Base-by-base conservation (phyloP, 495 filamentous ascomycete species). In the Neurospora sp. region DNA sequence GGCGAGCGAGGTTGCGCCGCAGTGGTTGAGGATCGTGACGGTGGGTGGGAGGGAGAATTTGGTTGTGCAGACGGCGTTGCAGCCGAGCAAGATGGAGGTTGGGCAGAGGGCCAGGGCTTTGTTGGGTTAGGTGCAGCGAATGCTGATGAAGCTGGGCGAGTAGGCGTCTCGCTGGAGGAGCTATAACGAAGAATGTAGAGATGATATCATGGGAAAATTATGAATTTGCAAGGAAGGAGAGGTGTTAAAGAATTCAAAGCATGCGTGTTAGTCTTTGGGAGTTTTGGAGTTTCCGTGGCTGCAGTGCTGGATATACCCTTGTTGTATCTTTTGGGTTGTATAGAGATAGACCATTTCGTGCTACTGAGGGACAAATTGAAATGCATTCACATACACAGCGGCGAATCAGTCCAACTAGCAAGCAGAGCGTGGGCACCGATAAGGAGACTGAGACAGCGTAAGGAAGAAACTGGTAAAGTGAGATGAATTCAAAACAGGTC, bases 1-100 rank as follows among this genome's bases (percentile, higher is more conserved):
- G 73, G 87, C 81, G 18, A 69, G 39, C 1, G 90, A 92, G 81
- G 84, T 92, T 35, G 85, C 86, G 59, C 89, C 91, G 0, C 85
- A 87, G 72, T 92, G 90, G 89, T 74, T 91, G 44, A 77, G 82
- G 40, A 75, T 91, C 1, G 82, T 91, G 44, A 83, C 82, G 71
- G 78, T 90, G 59, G 87, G 85, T 0, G 86, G 82, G 42, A 77
- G 86, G 70, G 84, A 87, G 75, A 88, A 87, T 39, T 85, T 93
- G 12, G 87, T 90, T 22, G 78, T 92, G 2, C 85, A 85, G 75
- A 80, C 78, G 69, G 82, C 77, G 3, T 76, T 78, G 47, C 79
- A 84, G 80, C 75, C 85, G 18, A 81, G 77, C 20, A 82, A 82
- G 74, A 77, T 53, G 38, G 81, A 81, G 71, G 74, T 90, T 44